Conservation (phyloP, 495 filamentous ascomycete genomes). For the Talaromyces thailandensis region DNA sequence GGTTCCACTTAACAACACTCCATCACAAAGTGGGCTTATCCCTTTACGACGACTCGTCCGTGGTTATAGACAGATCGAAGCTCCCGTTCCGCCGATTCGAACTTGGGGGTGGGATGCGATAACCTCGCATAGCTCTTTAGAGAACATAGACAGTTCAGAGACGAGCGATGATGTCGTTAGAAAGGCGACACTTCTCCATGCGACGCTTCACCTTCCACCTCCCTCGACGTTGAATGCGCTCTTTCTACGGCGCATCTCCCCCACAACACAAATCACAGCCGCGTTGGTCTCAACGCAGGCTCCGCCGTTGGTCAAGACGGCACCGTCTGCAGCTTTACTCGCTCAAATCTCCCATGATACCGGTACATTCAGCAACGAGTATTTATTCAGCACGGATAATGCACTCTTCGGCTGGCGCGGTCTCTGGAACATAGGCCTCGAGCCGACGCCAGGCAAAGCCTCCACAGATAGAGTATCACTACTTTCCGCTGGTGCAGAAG, state of each 20-base stretch:
- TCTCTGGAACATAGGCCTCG: constrained; percentile 87
- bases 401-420: constrained; percentile 80
- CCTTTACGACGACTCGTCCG: constrained; percentile 55
- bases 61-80: constrained; percentile 59
- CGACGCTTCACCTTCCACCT: constrained; percentile 73
- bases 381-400: constrained; percentile 86
- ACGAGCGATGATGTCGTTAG: constrained; percentile 17
- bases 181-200: constrained; percentile 70
- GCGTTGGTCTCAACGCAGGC: constrained; percentile 71
- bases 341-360: constrained; percentile 79
- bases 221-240: constrained; percentile 78
- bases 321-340: constrained; percentile 44
- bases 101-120: constrained; percentile 25
- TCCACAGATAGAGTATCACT: constrained; percentile 20
- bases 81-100: constrained; percentile 25
- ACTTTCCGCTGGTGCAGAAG: constrained; percentile 79
- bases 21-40: constrained; percentile 48
- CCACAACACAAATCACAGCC: constrained; percentile 69
- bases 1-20: constrained; percentile 50
- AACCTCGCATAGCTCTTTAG: constrained; percentile 12
- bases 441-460: constrained; percentile 41
- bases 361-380: constrained; percentile 83
- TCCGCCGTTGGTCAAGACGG: constrained; percentile 31
- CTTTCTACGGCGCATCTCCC: constrained; percentile 72
- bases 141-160: constrained; percentile 11